phyloP scores from a whole-genome alignment of 768 basidiomycete genomes.

The Mycena vulgaris region DNA sequence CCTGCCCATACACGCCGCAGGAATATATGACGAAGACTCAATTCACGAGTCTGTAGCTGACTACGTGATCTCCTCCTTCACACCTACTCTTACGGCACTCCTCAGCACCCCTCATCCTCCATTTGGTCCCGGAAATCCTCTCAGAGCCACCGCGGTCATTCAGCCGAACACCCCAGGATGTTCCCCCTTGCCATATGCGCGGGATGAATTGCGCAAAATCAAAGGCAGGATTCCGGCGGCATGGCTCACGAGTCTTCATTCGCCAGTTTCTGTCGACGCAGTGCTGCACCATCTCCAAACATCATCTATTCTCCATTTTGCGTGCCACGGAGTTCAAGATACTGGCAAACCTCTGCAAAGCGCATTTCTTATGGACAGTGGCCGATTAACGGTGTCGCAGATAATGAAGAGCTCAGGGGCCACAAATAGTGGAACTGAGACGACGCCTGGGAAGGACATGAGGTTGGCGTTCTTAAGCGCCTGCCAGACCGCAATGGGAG shows the following conservation, averaged over 20 bases:
- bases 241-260: slow-evolving; percentile 4
- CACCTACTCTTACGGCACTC: slow-evolving; percentile 34
- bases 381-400: slow-evolving; percentile 34
- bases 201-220: slow-evolving; percentile 18
- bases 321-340: slow-evolving; percentile 51
- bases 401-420: slow-evolving; percentile 38
- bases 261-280: not conserved
- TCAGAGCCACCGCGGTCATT: slow-evolving; percentile 20
- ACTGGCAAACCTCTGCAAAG: slow-evolving; percentile 30
- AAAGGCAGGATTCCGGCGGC: not conserved
- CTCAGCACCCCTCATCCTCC: not conserved
- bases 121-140: not conserved
- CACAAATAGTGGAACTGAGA: not conserved
- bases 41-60: slow-evolving; percentile 15
- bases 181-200: not conserved
- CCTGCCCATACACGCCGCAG: too few relatives aligned
- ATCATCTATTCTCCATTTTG: slow-evolving; percentile 47
- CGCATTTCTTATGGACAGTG: slow-evolving; percentile 32
- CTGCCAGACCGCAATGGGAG: slow-evolving; percentile 50
- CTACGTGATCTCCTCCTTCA: slow-evolving; percentile 39
- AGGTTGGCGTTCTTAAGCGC: too few relatives aligned
- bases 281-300: slow-evolving; percentile 15
- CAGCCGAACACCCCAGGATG: slow-evolving; percentile 4
- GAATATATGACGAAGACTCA: slow-evolving; percentile 13
- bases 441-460: not conserved